phyloP scores from a whole-genome alignment of 108 stramenopile genomes.

The Stephanodiscus minutulus region DNA sequence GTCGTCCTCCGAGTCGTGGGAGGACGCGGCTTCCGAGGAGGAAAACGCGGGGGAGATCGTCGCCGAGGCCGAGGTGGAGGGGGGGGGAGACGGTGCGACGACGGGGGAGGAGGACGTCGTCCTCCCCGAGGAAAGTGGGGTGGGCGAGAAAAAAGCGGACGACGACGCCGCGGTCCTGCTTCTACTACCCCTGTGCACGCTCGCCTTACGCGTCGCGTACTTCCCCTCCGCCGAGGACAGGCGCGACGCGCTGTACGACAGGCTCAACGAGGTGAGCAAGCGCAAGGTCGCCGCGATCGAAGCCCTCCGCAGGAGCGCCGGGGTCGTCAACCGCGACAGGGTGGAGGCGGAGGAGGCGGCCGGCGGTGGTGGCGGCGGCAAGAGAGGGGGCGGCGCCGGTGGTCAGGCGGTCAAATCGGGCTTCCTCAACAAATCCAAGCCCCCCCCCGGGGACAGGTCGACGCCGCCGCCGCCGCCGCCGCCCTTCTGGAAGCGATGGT shows the following conservation, averaged over 20 bases:
- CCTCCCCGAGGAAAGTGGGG: not conserved
- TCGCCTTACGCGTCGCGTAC: conserved; percentile 65
- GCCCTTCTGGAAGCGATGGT: conserved; percentile 56
- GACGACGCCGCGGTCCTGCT: not conserved
- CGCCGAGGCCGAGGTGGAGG: conserved; percentile 29
- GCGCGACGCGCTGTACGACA: conserved; percentile 72
- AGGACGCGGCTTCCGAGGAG: conserved; percentile 12
- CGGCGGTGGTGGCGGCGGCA: conserved; percentile 10
- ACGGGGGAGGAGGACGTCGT: conserved; percentile 11
- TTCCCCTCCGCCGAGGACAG: conserved; percentile 75
- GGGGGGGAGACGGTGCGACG: not conserved
- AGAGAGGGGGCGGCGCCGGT: conserved; percentile 29
- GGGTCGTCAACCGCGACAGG: conserved; percentile 49
- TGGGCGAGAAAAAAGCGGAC: not conserved
- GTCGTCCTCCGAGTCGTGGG: conserved; percentile 6
- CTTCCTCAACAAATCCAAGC: conserved; percentile 70
- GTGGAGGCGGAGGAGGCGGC: conserved; percentile 18
- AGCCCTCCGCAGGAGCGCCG: conserved; percentile 61
- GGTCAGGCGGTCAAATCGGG: conserved; percentile 78
- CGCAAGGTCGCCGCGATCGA: conserved; percentile 71
- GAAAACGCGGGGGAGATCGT: conserved; percentile 6
- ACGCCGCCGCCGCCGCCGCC: conserved; percentile 17
- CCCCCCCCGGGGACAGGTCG: conserved; percentile 6
- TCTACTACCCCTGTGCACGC: conserved; percentile 55
- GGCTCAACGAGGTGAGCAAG: conserved; percentile 73